Percentiles rank a stretch among this genome's conserved stretches.
These are phyloP conservation scores for Pyrus betulifolia DNA, from an alignment of 306 rosid species.

Conservation along the genomic window DNA sequence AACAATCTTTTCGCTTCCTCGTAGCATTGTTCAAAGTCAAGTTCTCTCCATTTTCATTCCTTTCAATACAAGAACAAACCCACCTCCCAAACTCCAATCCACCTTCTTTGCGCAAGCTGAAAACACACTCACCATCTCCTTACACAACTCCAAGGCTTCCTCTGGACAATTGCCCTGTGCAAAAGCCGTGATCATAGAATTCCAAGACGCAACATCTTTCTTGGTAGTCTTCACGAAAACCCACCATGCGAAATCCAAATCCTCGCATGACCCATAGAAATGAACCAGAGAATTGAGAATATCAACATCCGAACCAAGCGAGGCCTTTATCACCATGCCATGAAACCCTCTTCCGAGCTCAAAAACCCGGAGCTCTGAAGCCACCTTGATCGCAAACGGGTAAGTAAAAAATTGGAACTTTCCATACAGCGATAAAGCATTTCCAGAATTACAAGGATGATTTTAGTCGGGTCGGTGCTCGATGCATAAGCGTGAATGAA, in stretches of 20 bases:
- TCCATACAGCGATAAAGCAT: constrained; percentile 35
- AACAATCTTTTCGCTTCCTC: constrained; percentile 43
- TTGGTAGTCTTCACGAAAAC: constrained; percentile 32
- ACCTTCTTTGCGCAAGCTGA: constrained; percentile 47
- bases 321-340: constrained; percentile 49
- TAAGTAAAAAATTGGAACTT: constrained; percentile 34
- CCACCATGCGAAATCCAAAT: constrained; percentile 35
- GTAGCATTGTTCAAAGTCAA: constrained; percentile 55
- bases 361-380: constrained; percentile 42
- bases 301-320: constrained; percentile 36
- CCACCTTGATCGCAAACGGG: constrained; percentile 57
- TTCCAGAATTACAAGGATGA: constrained; percentile 25
- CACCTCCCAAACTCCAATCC: constrained; percentile 59
- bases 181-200: constrained; percentile 46
- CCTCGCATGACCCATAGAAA: constrained; percentile 47
- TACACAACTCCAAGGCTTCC: constrained; percentile 40
- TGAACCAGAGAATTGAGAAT: constrained; percentile 49
- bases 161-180: constrained; percentile 35
- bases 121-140: constrained; percentile 50
- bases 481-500: constrained; percentile 60
- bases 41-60: constrained; percentile 26
- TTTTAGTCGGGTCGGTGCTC: constrained; percentile 36
- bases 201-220: constrained; percentile 60
- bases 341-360: constrained; percentile 37
- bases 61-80: constrained; percentile 46